These are phyloP conservation scores for Fusarium sp. DNA, from an alignment of 2,329 filamentous ascomycete genomes.

Conservation along the genomic window DNA sequence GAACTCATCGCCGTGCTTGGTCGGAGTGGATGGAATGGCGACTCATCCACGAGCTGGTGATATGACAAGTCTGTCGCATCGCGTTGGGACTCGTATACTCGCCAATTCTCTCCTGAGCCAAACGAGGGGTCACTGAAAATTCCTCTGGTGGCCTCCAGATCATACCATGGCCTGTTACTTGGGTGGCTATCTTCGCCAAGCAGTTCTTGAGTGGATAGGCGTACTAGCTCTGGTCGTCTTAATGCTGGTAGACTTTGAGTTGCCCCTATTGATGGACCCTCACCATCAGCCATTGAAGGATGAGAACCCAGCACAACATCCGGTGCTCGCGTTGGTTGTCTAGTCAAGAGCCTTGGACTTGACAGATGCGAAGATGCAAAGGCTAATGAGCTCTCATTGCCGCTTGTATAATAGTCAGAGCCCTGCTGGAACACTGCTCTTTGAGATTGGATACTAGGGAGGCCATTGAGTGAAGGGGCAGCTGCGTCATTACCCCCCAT, in stretches of 20 bases:
- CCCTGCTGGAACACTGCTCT: constrained; percentile 38
- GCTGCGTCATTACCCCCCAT: constrained; percentile 47
- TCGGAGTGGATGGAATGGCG: constrained; percentile 56
- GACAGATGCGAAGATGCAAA: constrained; percentile 49
- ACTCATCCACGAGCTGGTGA: constrained; percentile 51
- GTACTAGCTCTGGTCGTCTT: constrained; percentile 43
- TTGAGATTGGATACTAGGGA: constrained; percentile 41
- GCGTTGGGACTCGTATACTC: constrained; percentile 45
- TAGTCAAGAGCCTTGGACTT: constrained; percentile 41
- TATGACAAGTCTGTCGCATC: constrained; percentile 50
- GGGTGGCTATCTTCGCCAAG: constrained; percentile 26
- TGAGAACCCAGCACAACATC: not conserved
- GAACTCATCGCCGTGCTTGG: constrained; percentile 41
- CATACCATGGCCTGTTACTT: constrained; percentile 44
- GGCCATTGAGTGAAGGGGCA: constrained; percentile 47
- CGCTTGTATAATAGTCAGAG: constrained; percentile 47
- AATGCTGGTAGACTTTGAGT: constrained; percentile 44
- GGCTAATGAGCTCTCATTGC: constrained; percentile 52
- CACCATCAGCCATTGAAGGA: not conserved
- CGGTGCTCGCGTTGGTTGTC: constrained; percentile 23
- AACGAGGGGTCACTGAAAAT: constrained; percentile 50
- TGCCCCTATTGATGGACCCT: constrained; percentile 30
- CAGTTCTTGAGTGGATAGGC: constrained; percentile 41
- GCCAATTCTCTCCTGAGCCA: constrained; percentile 55
- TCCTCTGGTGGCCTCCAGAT: constrained; percentile 42